These are phyloP conservation scores for Saprolegnia parasitica DNA, from an alignment of 352 stramenopile genomes.

Conservation along the genomic window DNA sequence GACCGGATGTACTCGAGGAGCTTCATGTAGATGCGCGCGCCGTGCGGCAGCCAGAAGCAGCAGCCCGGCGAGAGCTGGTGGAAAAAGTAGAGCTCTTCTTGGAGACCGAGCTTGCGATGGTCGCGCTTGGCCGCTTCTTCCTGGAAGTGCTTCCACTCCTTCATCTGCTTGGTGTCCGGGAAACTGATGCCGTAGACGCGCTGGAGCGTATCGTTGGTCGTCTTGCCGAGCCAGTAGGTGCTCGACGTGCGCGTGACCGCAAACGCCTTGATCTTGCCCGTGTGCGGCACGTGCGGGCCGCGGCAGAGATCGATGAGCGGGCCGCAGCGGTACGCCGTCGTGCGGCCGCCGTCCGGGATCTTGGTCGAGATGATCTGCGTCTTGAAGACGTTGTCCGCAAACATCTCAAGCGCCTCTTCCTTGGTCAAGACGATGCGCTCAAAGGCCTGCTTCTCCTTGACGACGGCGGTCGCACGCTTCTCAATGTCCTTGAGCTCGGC, in stretches of 20 bases:
- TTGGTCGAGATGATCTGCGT: slow-evolving; percentile 95
- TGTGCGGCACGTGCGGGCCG: slow-evolving; percentile 95
- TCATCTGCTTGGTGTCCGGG: slow-evolving; percentile 97
- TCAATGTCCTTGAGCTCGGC: slow-evolving; percentile 88
- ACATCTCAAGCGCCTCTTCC: slow-evolving; percentile 97
- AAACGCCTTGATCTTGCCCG: slow-evolving; percentile 95
- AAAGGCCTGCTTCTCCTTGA: slow-evolving; percentile 98
- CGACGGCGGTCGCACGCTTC: slow-evolving; percentile 86
- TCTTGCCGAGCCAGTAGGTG: slow-evolving; percentile 97
- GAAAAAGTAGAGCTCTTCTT: slow-evolving; percentile 96
- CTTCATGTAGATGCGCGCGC: slow-evolving; percentile 96
- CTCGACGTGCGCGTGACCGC: slow-evolving; percentile 90
- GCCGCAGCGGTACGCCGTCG: slow-evolving; percentile 96
- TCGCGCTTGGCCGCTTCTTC: slow-evolving; percentile 95
- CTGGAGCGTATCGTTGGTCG: slow-evolving; percentile 96
- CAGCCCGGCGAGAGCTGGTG: slow-evolving; percentile 91
- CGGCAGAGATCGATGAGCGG: slow-evolving; percentile 97
- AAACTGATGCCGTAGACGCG: slow-evolving; percentile 98
- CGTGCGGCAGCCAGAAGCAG: slow-evolving; percentile 95
- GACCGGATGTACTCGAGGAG: slow-evolving; percentile 96
- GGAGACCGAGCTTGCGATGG: slow-evolving; percentile 89
- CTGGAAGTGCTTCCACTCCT: slow-evolving; percentile 96
- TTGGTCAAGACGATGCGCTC: slow-evolving; percentile 98
- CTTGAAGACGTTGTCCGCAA: slow-evolving; percentile 99
- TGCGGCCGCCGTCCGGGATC: slow-evolving; percentile 94